Conservation (phyloP, 202 grass and related monocot species). For the Hordeum pubiflorum region DNA sequence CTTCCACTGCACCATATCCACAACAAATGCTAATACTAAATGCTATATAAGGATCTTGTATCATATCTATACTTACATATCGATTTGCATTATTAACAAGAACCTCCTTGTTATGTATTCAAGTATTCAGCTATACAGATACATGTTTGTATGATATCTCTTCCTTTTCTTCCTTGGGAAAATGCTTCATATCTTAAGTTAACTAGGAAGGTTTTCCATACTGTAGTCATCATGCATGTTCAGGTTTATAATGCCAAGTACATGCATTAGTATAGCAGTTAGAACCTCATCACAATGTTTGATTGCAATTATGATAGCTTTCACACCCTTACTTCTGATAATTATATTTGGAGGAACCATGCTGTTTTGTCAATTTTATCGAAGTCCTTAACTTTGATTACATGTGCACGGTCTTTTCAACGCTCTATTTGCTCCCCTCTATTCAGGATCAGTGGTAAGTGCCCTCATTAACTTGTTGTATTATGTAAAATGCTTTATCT, state of each 20-base stretch:
- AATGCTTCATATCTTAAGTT: slow-evolving; percentile 8
- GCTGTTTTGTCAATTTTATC: slow-evolving; percentile 2
- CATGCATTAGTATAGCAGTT: background rate
- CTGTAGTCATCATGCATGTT: background rate
- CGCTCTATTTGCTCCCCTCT: slow-evolving; percentile 83
- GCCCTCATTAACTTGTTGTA: slow-evolving; percentile 2
- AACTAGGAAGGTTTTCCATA: background rate
- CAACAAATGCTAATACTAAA: slow-evolving; percentile 1
- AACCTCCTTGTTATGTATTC: background rate
- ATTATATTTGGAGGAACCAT: slow-evolving; percentile 15
- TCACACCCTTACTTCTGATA: background rate
- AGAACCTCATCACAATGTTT: background rate
- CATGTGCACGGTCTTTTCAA: slow-evolving; percentile 99
- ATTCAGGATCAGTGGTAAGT: slow-evolving; percentile 88
- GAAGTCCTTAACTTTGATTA: slow-evolving; percentile 77
- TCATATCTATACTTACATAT: background rate
- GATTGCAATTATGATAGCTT: background rate
- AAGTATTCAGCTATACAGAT: background rate
- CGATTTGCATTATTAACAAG: background rate
- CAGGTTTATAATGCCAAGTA: background rate
- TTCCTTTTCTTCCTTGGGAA: background rate
- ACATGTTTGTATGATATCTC: background rate
- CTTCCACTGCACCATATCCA: slow-evolving; percentile 98
- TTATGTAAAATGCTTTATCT: background rate
- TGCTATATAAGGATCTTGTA: slow-evolving; percentile 13